Base-by-base conservation (phyloP, 495 filamentous ascomycete genomes). In the Aspergillus incahuasiensis region DNA sequence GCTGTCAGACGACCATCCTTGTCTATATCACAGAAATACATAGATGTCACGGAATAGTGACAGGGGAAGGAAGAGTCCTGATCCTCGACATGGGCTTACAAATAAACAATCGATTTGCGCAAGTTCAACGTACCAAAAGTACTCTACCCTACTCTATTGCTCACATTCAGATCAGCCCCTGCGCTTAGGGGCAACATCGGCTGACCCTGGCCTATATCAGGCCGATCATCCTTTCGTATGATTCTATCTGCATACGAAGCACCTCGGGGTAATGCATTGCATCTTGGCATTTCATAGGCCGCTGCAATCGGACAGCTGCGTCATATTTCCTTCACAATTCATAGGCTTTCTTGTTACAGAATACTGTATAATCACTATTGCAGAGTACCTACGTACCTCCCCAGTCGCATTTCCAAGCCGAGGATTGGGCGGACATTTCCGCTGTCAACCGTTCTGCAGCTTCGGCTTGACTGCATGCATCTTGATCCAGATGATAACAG, bases 31-130 rank as follows among this genome's bases (percentile, higher is more conserved):
- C 19, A 34, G 19, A 15, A 49, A 38, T 28, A 3, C 25, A 40
- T 50, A 34, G 16, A 50, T 40, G 48, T 50, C 48, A 50, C n/a
- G n/a, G n/a, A n/a, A n/a, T 50, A 25, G 34, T 34, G 20, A n/a
- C 48, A 50, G 46, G 46, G 38, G 21, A 16, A 35, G 16, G 28
- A 49, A 15, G 16, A 28, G 30, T 38, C 30, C 28, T 49, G 18
- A 24, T 40, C 32, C 48, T 50, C 48, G 48, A 25, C 52, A 54
- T 38, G 52, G 48, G 52, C 42, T 46, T 46, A 25, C 19, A 39
- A 13, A 39, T 35, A 25, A 45, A 39, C 35, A 16, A 28, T 39
- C 25, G 20, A 41, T 5, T 24, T 18, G 39, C 38, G 16, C 40
- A 44, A 15, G 38, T 7, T 41, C 42, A 30, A 30, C 6, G 25